Conservation (phyloP, 2,329 filamentous ascomycete species). For the Paracoccidioides brasiliensis region DNA sequence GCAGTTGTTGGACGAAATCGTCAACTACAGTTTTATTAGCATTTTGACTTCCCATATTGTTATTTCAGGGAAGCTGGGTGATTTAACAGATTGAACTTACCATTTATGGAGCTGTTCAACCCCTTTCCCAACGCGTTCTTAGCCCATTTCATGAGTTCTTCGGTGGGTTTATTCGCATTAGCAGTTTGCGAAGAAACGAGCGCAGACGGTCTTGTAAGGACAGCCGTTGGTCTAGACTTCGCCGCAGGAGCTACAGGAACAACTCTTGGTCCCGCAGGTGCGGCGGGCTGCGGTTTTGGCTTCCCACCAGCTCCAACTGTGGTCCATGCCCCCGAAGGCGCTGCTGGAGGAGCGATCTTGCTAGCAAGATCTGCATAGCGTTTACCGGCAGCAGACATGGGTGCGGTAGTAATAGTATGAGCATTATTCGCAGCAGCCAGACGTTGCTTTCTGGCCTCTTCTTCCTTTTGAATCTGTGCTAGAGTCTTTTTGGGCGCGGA, state of each 20-base stretch:
- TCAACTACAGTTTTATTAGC: slow-evolving; percentile 48
- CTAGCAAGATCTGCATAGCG: slow-evolving; percentile 89
- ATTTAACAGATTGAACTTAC: slow-evolving; percentile 32
- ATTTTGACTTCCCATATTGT: neutral
- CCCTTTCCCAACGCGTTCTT: slow-evolving; percentile 65
- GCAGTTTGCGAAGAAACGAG: slow-evolving; percentile 30
- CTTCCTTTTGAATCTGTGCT: slow-evolving; percentile 92
- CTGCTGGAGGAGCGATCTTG: slow-evolving; percentile 45
- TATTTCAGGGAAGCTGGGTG: too few relatives aligned
- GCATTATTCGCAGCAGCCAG: slow-evolving; percentile 37
- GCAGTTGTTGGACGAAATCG: slow-evolving; percentile 63
- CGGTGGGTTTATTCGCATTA: slow-evolving; percentile 53
- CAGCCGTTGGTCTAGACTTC: slow-evolving; percentile 42
- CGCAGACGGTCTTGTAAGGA: slow-evolving; percentile 35
- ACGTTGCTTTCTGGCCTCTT: slow-evolving; percentile 78
- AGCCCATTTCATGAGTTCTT: slow-evolving; percentile 92
- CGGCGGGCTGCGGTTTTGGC: slow-evolving; percentile 54
- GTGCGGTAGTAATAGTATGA: slow-evolving; percentile 36
- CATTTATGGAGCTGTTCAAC: slow-evolving; percentile 52
- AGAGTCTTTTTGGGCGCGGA: slow-evolving; percentile 66
- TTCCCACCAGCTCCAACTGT: slow-evolving; percentile 92
- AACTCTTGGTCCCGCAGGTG: slow-evolving; percentile 35
- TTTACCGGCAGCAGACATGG: slow-evolving; percentile 49
- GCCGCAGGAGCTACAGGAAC: slow-evolving; percentile 32
- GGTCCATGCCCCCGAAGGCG: slow-evolving; percentile 61